These are phyloP conservation scores for Mycena maculata DNA, from an alignment of 768 basidiomycete species.

Conservation along the genomic window DNA sequence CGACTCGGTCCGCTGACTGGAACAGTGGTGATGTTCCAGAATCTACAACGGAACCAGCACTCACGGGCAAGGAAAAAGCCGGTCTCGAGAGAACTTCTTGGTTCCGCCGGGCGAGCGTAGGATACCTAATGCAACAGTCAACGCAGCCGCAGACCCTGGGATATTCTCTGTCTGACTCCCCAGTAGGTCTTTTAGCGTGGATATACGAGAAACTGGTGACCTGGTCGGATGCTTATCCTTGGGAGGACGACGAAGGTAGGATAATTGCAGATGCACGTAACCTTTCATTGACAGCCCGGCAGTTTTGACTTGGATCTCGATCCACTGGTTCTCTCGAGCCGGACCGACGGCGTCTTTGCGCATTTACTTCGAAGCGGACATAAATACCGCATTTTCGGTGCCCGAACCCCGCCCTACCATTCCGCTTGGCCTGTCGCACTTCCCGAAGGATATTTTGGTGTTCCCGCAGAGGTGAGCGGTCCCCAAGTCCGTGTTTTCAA, in stretches of 20 bases:
- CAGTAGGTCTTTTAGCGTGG: constrained; percentile 15
- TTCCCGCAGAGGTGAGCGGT: constrained; percentile 18
- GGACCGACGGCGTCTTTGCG: constrained; percentile 40
- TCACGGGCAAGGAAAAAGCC: constrained; percentile 11
- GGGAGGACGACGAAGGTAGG: constrained; percentile 24
- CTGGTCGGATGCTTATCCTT: constrained; percentile 16
- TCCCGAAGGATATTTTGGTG: constrained; percentile 11
- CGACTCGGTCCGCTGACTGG: no score
- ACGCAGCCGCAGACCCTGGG: constrained; percentile 23
- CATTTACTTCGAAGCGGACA: constrained; percentile 33
- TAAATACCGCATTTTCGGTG: neutral
- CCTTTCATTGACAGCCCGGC: neutral
- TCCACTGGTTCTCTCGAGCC: constrained; percentile 45
- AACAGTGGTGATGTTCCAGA: neutral
- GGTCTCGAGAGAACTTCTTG: constrained; percentile 3
- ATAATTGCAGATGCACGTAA: neutral
- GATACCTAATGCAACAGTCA: neutral
- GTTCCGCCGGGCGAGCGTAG: neutral
- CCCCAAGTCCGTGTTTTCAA: neutral
- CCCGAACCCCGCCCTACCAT: constrained; percentile 7
- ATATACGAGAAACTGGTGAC: constrained; percentile 26
- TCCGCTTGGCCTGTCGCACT: constrained; percentile 19
- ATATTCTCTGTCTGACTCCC: constrained; percentile 24
- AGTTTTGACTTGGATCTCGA: constrained; percentile 45
- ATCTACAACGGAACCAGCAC: neutral